Conservation (phyloP, 192 early-diverging fungal genomes). For the Paraglomus occultum region DNA sequence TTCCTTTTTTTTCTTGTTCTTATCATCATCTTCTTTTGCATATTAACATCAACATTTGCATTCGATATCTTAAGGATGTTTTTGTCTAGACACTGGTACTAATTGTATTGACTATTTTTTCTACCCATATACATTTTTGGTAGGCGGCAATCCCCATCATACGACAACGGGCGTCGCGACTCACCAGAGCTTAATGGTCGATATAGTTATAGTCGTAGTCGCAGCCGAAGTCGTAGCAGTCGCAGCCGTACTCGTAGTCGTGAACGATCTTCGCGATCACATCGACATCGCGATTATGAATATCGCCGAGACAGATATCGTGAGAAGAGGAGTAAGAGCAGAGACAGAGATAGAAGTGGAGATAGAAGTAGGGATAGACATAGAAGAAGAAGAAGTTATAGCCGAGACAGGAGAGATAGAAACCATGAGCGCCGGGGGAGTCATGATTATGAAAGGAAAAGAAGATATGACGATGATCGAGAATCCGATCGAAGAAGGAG, state of each 20-base stretch:
- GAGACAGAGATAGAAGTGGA: conserved; percentile 9
- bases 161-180: conserved; percentile 18
- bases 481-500: conserved; percentile 8
- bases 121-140: background rate
- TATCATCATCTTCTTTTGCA: no score
- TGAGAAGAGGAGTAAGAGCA: conserved; percentile 6
- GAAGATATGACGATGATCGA: conserved; percentile 24
- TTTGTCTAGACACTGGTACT: no score
- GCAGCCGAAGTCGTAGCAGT: conserved; percentile 1
- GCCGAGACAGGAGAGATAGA: conserved; percentile 16
- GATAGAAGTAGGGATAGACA: conserved; percentile 1
- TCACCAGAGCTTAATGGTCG: conserved; percentile 6
- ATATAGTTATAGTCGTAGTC: conserved; percentile 12
- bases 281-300: conserved; percentile 16
- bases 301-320: background rate
- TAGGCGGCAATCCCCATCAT: conserved; percentile 24
- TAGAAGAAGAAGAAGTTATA: conserved; percentile 23
- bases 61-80: no score
- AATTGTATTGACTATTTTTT: background rate
- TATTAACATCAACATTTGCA: no score
- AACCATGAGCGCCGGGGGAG: conserved; percentile 18
- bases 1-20: no score
- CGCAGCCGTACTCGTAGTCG: no score
- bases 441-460: conserved; percentile 22
- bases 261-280: conserved; percentile 17